Evolutionary conservation across 2,329 filamentous ascomycete genomes (phyloP).

Genomic region (Ilyonectria destructans): DNA sequence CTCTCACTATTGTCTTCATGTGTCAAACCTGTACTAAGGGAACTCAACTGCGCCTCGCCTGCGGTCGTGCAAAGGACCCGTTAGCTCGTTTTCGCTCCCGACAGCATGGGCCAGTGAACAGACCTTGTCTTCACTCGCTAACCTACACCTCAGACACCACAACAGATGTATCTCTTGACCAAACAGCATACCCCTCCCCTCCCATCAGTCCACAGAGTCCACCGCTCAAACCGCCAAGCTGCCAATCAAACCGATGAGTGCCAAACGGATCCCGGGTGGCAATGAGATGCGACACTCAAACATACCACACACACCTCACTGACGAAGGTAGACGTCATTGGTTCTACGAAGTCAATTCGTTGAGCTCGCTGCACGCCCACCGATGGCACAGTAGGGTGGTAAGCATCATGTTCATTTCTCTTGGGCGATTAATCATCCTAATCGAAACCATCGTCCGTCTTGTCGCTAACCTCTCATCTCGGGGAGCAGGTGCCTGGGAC

Average conservation of each 20-base stretch:
- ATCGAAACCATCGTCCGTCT: slow-evolving; percentile 2
- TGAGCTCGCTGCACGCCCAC: slow-evolving; percentile 15
- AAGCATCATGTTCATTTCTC: slow-evolving; percentile 7
- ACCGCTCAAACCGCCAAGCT: slow-evolving; percentile 34
- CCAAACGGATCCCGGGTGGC: slow-evolving; percentile 28
- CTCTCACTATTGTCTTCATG: slow-evolving; percentile 6
- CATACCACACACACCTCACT: slow-evolving; percentile 17
- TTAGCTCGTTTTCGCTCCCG: slow-evolving; percentile 36
- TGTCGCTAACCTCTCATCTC: slow-evolving; percentile 8
- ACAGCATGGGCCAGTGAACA: slow-evolving; percentile 41
- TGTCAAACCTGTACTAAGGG: not conserved
- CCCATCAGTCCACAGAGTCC: slow-evolving; percentile 39
- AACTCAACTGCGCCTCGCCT: slow-evolving; percentile 15
- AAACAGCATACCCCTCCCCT: slow-evolving; percentile 10
- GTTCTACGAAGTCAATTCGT: slow-evolving; percentile 25
- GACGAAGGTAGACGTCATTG: slow-evolving; percentile 19
- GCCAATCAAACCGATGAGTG: slow-evolving; percentile 35
- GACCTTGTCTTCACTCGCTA: slow-evolving; percentile 39
- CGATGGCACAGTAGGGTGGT: not conserved
- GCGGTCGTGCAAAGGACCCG: slow-evolving; percentile 27
- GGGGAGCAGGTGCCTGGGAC: slow-evolving; percentile 1
- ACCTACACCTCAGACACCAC: not conserved
- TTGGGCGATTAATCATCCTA: slow-evolving; percentile 2
- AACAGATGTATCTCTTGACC: slow-evolving; percentile 29
- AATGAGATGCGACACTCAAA: slow-evolving; percentile 23